Conservation (phyloP, 179 eudicot genomes). For the Beta lomatogona region DNA sequence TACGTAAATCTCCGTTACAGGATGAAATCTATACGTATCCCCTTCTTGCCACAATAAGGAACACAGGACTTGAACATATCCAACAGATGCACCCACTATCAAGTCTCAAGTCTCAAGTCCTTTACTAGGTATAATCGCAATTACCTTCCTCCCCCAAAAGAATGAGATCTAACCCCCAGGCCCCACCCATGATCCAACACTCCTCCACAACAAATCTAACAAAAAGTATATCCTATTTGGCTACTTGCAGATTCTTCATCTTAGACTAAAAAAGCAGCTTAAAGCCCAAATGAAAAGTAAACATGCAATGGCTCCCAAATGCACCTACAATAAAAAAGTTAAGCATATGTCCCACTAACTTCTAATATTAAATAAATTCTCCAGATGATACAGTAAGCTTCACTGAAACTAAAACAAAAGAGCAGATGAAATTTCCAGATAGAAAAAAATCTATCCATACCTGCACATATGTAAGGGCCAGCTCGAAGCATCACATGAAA, state of each 20-base stretch:
- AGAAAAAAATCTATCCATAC: constrained; percentile 30
- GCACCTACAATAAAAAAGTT: background rate
- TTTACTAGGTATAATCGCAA: background rate
- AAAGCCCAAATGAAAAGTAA: background rate
- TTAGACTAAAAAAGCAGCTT: background rate
- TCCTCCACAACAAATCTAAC: background rate
- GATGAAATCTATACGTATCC: background rate
- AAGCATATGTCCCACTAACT: background rate
- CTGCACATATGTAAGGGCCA: constrained; percentile 97
- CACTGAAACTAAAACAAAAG: background rate
- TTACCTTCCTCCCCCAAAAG: background rate
- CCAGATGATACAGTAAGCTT: background rate
- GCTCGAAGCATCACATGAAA: constrained; percentile 90
- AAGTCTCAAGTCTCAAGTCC: background rate
- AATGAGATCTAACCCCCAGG: background rate
- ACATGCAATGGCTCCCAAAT: background rate
- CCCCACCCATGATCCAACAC: background rate
- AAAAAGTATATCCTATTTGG: background rate
- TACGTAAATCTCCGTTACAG: background rate
- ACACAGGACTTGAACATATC: background rate
- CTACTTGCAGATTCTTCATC: background rate
- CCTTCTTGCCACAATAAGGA: background rate
- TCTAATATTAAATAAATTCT: background rate
- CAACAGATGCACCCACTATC: background rate
- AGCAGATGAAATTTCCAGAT: background rate